phyloP scores from a whole-genome alignment of 192 early-diverging fungal genomes.

The Irineochytrium annulatum region DNA sequence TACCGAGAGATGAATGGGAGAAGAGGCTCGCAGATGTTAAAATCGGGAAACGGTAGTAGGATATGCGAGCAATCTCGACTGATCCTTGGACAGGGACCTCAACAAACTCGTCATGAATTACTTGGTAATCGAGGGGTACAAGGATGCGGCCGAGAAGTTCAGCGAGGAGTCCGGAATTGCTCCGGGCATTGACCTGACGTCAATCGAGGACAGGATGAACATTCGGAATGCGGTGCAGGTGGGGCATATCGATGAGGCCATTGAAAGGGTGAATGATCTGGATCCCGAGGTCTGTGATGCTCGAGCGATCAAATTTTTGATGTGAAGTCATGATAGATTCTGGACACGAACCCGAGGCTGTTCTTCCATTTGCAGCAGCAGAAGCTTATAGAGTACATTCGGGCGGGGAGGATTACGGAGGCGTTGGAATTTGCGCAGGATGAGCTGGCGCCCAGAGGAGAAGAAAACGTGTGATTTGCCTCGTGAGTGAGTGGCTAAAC shows the following conservation, averaged over 20 bases:
- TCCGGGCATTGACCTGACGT: conserved; percentile 75
- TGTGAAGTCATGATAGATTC: conserved; percentile 52
- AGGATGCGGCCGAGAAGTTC: conserved; percentile 97
- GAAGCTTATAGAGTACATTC: conserved; percentile 92
- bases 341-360: conserved; percentile 89
- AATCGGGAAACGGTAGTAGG: conserved; percentile 72
- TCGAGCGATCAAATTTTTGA: background rate
- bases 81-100: conserved; percentile 55
- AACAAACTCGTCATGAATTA: conserved; percentile 99
- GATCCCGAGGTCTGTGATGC: conserved; percentile 79
- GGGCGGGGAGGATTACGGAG: conserved; percentile 69
- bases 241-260: conserved; percentile 88
- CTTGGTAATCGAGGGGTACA: conserved; percentile 96
- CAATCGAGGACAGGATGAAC: conserved; percentile 92
- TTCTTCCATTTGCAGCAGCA: conserved; percentile 98
- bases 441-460: conserved; percentile 94
- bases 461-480: conserved; percentile 70
- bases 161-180: conserved; percentile 78
- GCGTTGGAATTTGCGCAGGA: conserved; percentile 96
- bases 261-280: conserved; percentile 95
- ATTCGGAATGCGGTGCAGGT: conserved; percentile 89
- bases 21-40: conserved; percentile 75
- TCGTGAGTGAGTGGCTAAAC: background rate
- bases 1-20: conserved; percentile 75
- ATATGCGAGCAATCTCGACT: conserved; percentile 1